Conservation (phyloP, 306 rosid species). For the Inga oerstediana region DNA sequence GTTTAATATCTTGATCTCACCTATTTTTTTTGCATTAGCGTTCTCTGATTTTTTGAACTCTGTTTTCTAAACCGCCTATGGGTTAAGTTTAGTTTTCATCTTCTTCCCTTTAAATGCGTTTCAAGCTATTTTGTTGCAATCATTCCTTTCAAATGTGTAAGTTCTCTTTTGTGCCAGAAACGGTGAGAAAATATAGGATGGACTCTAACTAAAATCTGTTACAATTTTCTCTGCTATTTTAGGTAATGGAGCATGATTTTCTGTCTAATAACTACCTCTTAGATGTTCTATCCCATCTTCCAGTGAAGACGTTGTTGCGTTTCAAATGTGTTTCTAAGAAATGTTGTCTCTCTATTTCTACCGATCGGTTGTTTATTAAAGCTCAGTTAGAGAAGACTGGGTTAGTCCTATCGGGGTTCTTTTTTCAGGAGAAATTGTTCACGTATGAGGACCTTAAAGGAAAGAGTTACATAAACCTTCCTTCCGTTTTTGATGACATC, state of each 20-base stretch:
- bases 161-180: no score
- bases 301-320: neutral
- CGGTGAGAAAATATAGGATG: neutral
- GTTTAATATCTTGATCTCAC: neutral
- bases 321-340: neutral
- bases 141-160: neutral
- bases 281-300: neutral
- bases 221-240: neutral
- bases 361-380: slow-evolving; percentile 39
- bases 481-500: neutral
- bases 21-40: neutral
- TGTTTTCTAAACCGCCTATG: neutral
- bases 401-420: slow-evolving; percentile 43
- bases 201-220: neutral
- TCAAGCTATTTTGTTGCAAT: no score
- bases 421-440: slow-evolving; percentile 46
- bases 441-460: slow-evolving; percentile 41
- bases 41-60: neutral
- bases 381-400: slow-evolving; percentile 38
- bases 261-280: neutral
- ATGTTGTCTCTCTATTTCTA: slow-evolving; percentile 15
- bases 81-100: neutral
- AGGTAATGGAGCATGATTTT: neutral
- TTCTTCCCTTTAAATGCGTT: no score
- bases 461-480: slow-evolving; percentile 5